Evolutionary conservation across 2,329 filamentous ascomycete genomes (phyloP), one percentile per base, ranked within the genome.

Genomic region (Hyphodiscus sp.): DNA sequence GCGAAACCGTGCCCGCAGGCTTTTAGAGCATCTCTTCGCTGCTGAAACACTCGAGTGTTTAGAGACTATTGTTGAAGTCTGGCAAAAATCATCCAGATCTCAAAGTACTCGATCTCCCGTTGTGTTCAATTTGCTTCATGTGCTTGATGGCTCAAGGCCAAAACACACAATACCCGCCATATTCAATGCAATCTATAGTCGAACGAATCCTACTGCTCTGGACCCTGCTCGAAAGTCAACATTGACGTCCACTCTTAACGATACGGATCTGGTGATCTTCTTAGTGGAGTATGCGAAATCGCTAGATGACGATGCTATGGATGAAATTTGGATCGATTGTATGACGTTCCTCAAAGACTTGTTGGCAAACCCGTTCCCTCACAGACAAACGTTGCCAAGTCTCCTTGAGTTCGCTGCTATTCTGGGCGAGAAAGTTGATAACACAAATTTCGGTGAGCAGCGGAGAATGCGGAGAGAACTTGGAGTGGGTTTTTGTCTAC

Each of bases 321-420:
- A 99, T 64, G 94, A 99, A 70, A 96, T 99, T 47, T 99, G 94
- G 94, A 79, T 85, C 42, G 92, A 99, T 67, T 99, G 92, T 68
- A 90, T 91, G 64, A 82, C 86, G 0, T 99, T 99, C 69, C 71
- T 97, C 56, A 87, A 85, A 58, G 95, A 99, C 67, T 80, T 99
- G 26, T 77, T 99, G 26, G 84, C 86, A 20, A 99, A 99, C 65
- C 95, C 94, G 1, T 90, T 99, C 65, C 94, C 94, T 2, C 92
- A 99, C 71, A 80, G 94, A 52, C 91, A 96, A 66, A 92, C 91
- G 8, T 72, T 99, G 41, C 89, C 94, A 7, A 84, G 86, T 49
- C 74, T 99, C 45, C 75, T 99, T 13, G 89, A 95, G 63, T 96
- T 97, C 65, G 87, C 90, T 0, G 87, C 89, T 1, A 88, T 95